Conservation (phyloP, 164 flowering plant species). For the Sextonia rubra region DNA sequence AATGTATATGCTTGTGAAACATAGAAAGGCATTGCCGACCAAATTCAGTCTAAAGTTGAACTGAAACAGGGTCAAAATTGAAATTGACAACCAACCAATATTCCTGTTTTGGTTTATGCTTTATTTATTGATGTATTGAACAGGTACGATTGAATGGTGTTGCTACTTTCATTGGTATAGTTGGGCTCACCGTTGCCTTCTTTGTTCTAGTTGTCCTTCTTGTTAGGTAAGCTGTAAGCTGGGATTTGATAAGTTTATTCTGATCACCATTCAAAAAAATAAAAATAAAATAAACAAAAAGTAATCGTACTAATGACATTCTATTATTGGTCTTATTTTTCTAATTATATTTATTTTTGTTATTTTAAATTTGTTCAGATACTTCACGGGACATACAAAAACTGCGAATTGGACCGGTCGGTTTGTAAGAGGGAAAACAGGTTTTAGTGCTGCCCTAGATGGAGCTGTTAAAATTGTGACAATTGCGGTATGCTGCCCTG, state of each 20-base stretch:
- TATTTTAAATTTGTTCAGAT: slow-evolving; percentile 36
- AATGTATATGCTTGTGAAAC: no score
- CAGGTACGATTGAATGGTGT: slow-evolving; percentile 96
- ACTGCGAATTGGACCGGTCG: slow-evolving; percentile 38
- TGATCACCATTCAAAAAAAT: no score
- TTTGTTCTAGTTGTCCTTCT: slow-evolving; percentile 24
- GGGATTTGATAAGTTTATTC: neutral
- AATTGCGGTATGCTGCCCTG: slow-evolving; percentile 52
- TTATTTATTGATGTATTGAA: slow-evolving; percentile 5
- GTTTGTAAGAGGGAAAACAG: slow-evolving; percentile 60
- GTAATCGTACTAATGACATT: no score
- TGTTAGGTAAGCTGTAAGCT: slow-evolving; percentile 8
- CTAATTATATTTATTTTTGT: neutral
- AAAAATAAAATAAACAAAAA: no score
- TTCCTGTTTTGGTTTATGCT: neutral
- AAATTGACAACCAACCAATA: no score
- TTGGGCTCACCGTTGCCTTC: slow-evolving; percentile 26
- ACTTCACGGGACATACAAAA: slow-evolving; percentile 67
- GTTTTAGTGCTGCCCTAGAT: slow-evolving; percentile 48
- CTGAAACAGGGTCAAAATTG: no score
- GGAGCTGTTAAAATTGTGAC: slow-evolving; percentile 72
- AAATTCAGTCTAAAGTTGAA: no score
- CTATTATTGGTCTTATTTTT: no score
- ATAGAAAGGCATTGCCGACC: no score
- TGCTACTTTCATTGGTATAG: slow-evolving; percentile 32